Percentiles rank a stretch among this genome's conserved stretches.
phyloP scores from a whole-genome alignment of 441 rosid genomes.

The Pelargonium cotyledonis region DNA sequence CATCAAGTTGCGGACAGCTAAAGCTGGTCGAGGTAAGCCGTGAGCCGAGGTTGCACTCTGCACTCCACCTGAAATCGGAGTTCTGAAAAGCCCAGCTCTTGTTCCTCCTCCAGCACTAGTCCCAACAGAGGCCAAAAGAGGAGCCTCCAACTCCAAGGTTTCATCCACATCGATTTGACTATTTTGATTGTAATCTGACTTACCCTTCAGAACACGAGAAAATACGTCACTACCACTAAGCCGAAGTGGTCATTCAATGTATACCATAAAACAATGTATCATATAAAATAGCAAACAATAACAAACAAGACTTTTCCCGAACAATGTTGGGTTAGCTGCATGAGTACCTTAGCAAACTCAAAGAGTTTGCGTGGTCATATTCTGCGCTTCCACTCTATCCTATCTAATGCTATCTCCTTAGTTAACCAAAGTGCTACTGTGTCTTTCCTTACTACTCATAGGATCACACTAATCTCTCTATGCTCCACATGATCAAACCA shows the following conservation, averaged over 20 bases:
- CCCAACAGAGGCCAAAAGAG: slow-evolving; percentile 39
- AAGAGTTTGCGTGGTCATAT: no score
- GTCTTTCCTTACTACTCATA: no score
- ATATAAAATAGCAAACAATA: slow-evolving; percentile 19
- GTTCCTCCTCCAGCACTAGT: slow-evolving; percentile 60
- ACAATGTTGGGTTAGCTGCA: no score
- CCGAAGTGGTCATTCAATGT: slow-evolving; percentile 26
- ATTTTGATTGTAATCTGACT: slow-evolving; percentile 25
- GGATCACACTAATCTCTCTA: no score
- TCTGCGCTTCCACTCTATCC: no score
- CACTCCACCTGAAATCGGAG: slow-evolving; percentile 98
- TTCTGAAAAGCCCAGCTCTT: slow-evolving; percentile 86
- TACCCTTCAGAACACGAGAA: slow-evolving; percentile 53
- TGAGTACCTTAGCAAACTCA: no score
- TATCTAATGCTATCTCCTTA: no score
- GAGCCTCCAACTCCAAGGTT: slow-evolving; percentile 42
- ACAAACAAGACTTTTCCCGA: background rate
- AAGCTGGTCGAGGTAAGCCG: slow-evolving; percentile 84
- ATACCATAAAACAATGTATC: slow-evolving; percentile 16
- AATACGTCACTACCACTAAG: slow-evolving; percentile 29
- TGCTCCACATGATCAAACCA: no score
- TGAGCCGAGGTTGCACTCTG: slow-evolving; percentile 98
- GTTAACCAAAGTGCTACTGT: no score
- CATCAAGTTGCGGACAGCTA: slow-evolving; percentile 93
- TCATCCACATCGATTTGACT: slow-evolving; percentile 35